These are phyloP conservation scores for Silene latifolia DNA, from an alignment of 148 eudicot genomes.

Conservation along the genomic window DNA sequence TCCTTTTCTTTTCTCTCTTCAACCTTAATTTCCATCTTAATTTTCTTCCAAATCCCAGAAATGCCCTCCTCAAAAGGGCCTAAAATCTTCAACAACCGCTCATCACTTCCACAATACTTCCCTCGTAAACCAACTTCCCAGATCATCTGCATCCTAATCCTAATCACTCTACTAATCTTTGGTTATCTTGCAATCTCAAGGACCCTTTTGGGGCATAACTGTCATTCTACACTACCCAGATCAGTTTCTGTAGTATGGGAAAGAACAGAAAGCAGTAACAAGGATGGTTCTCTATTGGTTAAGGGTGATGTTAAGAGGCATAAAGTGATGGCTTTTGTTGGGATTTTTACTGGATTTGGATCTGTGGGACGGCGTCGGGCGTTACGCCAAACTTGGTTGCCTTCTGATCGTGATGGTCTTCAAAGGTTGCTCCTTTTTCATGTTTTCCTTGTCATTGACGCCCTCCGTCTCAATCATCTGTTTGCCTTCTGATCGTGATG, in stretches of 20 bases:
- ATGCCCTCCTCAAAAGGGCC: not conserved
- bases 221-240: constrained; percentile 28
- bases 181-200: constrained; percentile 30
- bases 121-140: constrained; percentile 29
- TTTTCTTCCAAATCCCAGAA: not conserved
- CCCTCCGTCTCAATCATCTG: too few relatives aligned
- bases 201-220: constrained; percentile 18
- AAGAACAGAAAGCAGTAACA: constrained; percentile 14
- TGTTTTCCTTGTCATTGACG: not conserved
- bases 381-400: constrained; percentile 83
- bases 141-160: constrained; percentile 32
- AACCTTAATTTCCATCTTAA: too few relatives aligned
- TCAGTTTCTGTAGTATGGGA: constrained; percentile 59
- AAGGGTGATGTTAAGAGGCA: constrained; percentile 41
- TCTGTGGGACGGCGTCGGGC: constrained; percentile 60
- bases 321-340: constrained; percentile 92
- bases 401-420: constrained; percentile 70
- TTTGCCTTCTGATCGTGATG: too few relatives aligned
- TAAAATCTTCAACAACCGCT: constrained; percentile 23
- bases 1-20: too few relatives aligned
- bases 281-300: constrained; percentile 3
- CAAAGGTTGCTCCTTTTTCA: constrained; percentile 39
- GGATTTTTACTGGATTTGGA: constrained; percentile 85
- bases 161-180: constrained; percentile 32
- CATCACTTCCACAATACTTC: constrained; percentile 21